phyloP scores from a whole-genome alignment of 2,329 filamentous ascomycete genomes.

The Didymella pinodella region DNA sequence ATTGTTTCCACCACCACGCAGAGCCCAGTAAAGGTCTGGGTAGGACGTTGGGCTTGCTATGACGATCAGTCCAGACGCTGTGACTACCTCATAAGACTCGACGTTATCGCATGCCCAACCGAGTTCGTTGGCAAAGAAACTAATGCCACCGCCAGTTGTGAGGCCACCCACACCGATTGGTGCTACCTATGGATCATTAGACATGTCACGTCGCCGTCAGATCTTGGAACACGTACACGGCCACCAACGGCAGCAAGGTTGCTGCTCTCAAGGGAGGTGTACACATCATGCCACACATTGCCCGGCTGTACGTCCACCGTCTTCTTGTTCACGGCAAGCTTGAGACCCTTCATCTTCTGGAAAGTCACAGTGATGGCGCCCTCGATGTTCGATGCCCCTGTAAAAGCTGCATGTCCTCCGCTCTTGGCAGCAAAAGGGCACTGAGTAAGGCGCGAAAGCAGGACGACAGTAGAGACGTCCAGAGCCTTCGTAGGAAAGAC shows the following conservation, averaged over 20 bases:
- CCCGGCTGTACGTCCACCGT: slow-evolving; percentile 44
- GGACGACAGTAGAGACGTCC: slow-evolving; percentile 24
- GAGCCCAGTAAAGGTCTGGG: slow-evolving; percentile 40
- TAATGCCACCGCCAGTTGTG: slow-evolving; percentile 38
- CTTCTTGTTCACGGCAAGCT: slow-evolving; percentile 33
- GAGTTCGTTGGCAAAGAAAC: slow-evolving; percentile 28
- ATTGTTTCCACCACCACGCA: slow-evolving; percentile 42
- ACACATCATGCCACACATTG: slow-evolving; percentile 38
- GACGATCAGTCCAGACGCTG: slow-evolving; percentile 42
- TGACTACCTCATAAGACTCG: slow-evolving; percentile 42
- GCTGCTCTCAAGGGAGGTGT: slow-evolving; percentile 34
- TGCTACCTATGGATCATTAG: slow-evolving; percentile 35
- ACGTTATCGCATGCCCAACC: slow-evolving; percentile 33
- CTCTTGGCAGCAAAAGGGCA: slow-evolving; percentile 54
- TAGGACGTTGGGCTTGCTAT: slow-evolving; percentile 17
- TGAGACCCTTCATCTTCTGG: slow-evolving; percentile 40
- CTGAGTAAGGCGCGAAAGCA: slow-evolving; percentile 25
- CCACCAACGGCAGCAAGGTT: slow-evolving; percentile 39
- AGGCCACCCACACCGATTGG: slow-evolving; percentile 45
- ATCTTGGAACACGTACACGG: slow-evolving; percentile 14
- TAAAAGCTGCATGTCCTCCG: slow-evolving; percentile 53
- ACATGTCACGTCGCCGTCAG: not conserved
- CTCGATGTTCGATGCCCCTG: slow-evolving; percentile 53
- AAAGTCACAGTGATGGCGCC: slow-evolving; percentile 56
- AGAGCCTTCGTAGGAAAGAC: slow-evolving; percentile 31